phyloP scores from a whole-genome alignment of 768 basidiomycete species.

The Boletus tomentosulus region DNA sequence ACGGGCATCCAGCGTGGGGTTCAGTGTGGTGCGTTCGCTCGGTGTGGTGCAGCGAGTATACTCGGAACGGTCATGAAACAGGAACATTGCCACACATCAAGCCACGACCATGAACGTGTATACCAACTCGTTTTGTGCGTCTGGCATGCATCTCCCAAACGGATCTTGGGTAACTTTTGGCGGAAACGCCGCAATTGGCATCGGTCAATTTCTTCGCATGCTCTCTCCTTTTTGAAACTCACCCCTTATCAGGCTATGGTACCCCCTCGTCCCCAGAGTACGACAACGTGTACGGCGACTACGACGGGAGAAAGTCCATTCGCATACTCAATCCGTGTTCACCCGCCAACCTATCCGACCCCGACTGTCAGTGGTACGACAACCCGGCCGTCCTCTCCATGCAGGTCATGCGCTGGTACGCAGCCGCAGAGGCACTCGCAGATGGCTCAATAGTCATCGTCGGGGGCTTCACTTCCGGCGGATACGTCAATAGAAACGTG shows the following conservation, averaged over 20 bases:
- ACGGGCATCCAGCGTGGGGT: slow-evolving; percentile 72
- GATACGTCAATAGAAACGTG: too few relatives aligned
- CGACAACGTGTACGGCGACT: slow-evolving; percentile 68
- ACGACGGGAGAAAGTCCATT: slow-evolving; percentile 75
- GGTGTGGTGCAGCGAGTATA: background rate
- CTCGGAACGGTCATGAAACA: background rate
- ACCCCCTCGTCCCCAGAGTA: slow-evolving; percentile 26
- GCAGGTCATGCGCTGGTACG: too few relatives aligned
- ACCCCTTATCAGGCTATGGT: slow-evolving; percentile 36
- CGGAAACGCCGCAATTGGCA: slow-evolving; percentile 64
- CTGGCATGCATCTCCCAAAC: slow-evolving; percentile 76
- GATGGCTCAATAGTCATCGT: too few relatives aligned
- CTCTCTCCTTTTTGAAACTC: slow-evolving; percentile 12
- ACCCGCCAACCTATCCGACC: slow-evolving; percentile 38
- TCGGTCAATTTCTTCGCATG: slow-evolving; percentile 29
- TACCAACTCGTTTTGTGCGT: slow-evolving; percentile 76
- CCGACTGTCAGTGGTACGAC: slow-evolving; percentile 68
- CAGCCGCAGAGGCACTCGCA: too few relatives aligned
- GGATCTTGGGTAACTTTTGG: slow-evolving; percentile 72
- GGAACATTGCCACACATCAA: slow-evolving; percentile 18
- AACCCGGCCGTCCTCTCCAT: slow-evolving; percentile 57
- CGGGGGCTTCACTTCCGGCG: too few relatives aligned
- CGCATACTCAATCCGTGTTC: slow-evolving; percentile 76
- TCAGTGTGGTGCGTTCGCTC: slow-evolving; percentile 48
- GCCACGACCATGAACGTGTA: slow-evolving; percentile 35